phyloP scores from a whole-genome alignment of 78 protist species.

The Dictyostelium intermedium region DNA sequence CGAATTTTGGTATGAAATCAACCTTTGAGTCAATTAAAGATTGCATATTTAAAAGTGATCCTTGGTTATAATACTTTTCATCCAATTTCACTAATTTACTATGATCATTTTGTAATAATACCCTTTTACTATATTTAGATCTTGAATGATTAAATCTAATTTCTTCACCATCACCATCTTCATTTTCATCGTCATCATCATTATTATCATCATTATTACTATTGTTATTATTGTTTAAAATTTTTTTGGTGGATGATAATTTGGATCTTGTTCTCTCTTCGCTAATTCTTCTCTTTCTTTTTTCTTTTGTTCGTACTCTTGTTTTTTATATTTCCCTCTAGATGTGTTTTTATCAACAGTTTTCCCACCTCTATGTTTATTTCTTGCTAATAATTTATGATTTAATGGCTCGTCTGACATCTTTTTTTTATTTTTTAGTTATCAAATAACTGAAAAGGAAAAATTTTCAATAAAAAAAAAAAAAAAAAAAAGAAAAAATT shows the following conservation, averaged over 20 bases:
- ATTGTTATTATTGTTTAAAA: not conserved
- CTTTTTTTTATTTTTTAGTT: not conserved
- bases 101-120: not conserved
- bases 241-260: not conserved
- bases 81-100: not conserved
- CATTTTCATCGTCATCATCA: not conserved
- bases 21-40: constrained; percentile 26
- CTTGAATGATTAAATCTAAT: constrained; percentile 13
- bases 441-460: not conserved
- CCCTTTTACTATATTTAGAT: constrained; percentile 57
- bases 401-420: constrained; percentile 72
- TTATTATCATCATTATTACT: not conserved
- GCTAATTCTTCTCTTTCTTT: constrained; percentile 18
- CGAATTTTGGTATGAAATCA: constrained; percentile 64
- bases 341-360: constrained; percentile 39
- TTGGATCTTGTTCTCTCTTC: constrained; percentile 25
- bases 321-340: constrained; percentile 20
- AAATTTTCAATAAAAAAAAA: not conserved
- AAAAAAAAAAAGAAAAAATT: too few species aligned
- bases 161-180: not conserved
- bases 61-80: not conserved
- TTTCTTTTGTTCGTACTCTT: constrained; percentile 9
- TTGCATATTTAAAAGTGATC: constrained; percentile 45
- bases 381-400: constrained; percentile 30
- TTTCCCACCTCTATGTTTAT: not conserved